These are phyloP conservation scores for Helicostylum pulchrum DNA, from an alignment of 192 early-diverging fungal species.

Conservation along the genomic window DNA sequence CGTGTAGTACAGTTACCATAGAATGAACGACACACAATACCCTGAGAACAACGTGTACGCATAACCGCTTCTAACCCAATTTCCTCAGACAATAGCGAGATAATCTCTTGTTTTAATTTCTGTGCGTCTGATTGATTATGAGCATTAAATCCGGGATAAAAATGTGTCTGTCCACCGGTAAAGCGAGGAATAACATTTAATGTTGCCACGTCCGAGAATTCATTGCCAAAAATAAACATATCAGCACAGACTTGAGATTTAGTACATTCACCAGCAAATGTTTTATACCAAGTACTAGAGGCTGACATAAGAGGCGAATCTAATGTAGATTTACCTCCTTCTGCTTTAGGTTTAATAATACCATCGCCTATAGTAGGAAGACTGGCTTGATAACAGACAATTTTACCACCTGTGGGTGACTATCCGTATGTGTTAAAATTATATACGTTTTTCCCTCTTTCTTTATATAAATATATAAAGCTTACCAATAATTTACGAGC, in stretches of 20 bases:
- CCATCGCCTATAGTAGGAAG: slow-evolving; percentile 87
- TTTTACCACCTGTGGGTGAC: slow-evolving; percentile 80
- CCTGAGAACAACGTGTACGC: slow-evolving; percentile 85
- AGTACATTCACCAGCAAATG: slow-evolving; percentile 79
- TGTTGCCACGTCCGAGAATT: slow-evolving; percentile 85
- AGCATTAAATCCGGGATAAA: slow-evolving; percentile 79
- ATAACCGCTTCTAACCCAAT: slow-evolving; percentile 90
- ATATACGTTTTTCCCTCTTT: background rate
- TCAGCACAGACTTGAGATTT: slow-evolving; percentile 81
- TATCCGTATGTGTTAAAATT: slow-evolving; percentile 21
- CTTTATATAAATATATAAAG: background rate
- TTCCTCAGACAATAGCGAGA: slow-evolving; percentile 60
- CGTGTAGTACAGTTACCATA: slow-evolving; percentile 72
- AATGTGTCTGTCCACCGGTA: slow-evolving; percentile 84
- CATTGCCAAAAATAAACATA: slow-evolving; percentile 83
- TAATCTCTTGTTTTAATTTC: slow-evolving; percentile 74
- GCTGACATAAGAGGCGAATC: slow-evolving; percentile 84
- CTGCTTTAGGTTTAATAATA: slow-evolving; percentile 76
- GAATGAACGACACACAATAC: slow-evolving; percentile 48
- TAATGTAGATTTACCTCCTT: slow-evolving; percentile 85
- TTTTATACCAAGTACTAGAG: slow-evolving; percentile 83
- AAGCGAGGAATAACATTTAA: slow-evolving; percentile 69
- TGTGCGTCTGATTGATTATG: slow-evolving; percentile 58
- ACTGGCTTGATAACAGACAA: slow-evolving; percentile 82
- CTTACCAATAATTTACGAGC: slow-evolving; percentile 69